A percentile compares a stretch with the other conserved stretches of the same genome.
Conservation (phyloP, 768 basidiomycete species). For the Mrakia frigida region DNA sequence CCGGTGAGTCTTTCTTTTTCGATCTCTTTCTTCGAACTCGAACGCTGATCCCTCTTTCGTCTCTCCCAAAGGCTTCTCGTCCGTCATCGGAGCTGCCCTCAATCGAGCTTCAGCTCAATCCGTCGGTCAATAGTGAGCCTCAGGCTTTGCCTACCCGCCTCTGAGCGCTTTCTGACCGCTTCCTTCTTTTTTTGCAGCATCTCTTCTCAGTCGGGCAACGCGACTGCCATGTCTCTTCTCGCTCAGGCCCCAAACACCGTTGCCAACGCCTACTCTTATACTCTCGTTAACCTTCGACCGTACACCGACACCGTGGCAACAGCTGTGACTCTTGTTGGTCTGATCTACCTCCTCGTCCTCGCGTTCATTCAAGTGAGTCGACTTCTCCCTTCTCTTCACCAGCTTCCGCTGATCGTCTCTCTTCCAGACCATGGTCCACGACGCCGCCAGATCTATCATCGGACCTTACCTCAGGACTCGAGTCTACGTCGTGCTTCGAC, state of each 20-base stretch:
- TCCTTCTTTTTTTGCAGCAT: conserved; percentile 31
- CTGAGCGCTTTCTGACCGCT: neutral
- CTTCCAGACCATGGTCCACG: conserved; percentile 14
- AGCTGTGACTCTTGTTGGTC: conserved; percentile 50
- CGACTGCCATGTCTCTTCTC: conserved; percentile 46
- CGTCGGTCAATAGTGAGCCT: neutral
- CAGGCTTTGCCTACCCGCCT: too few relatives aligned
- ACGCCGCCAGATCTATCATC: conserved; percentile 11
- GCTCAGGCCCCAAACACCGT: conserved; percentile 48
- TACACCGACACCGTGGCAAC: conserved; percentile 46
- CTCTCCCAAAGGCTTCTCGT: neutral
- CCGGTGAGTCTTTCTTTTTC: too few relatives aligned
- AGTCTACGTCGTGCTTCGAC: conserved; percentile 45
- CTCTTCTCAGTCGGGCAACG: conserved; percentile 41
- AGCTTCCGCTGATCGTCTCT: neutral
- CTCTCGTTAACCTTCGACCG: conserved; percentile 47
- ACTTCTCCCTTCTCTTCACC: neutral
- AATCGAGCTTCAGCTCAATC: neutral
- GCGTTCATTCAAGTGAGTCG: neutral
- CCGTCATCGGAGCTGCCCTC: conserved; percentile 28
- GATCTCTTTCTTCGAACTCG: too few relatives aligned
- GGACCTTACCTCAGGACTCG: conserved; percentile 45
- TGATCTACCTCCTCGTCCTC: conserved; percentile 43
- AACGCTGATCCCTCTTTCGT: too few relatives aligned
- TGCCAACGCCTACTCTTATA: conserved; percentile 43